A percentile compares a stretch with the other conserved stretches of the same genome.
phyloP scores from a whole-genome alignment of 176 grass and related monocot genomes.

The Eremochloa ophiuroides region DNA sequence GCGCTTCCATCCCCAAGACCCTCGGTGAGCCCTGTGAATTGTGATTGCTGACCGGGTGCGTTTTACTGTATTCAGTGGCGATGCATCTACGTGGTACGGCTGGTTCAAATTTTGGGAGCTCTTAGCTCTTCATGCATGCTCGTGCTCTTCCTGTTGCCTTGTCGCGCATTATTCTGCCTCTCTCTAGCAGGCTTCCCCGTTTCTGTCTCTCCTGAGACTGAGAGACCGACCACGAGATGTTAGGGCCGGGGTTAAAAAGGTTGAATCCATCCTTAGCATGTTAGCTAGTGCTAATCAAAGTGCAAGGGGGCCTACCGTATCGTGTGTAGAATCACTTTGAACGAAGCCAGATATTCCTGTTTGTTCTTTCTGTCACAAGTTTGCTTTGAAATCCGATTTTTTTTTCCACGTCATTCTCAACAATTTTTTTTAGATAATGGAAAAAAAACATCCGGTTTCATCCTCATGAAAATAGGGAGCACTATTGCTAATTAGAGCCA shows the following conservation, averaged over 20 bases:
- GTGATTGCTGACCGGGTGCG: background rate
- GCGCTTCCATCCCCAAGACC: slow-evolving; percentile 62
- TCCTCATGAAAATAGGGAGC: too few species aligned
- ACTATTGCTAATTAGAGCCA: background rate
- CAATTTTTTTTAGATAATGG: too few species aligned
- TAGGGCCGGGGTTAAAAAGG: too few species aligned
- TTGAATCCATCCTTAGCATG: too few species aligned
- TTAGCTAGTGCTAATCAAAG: background rate
- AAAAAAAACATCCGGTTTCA: too few species aligned
- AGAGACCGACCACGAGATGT: too few species aligned
- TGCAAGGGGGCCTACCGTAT: background rate
- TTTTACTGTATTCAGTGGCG: background rate
- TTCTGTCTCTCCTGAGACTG: background rate
- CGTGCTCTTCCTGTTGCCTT: background rate
- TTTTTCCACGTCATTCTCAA: background rate
- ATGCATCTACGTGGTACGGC: too few species aligned
- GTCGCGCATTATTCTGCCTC: background rate
- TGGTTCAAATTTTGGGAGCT: background rate
- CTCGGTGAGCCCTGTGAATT: slow-evolving; percentile 39
- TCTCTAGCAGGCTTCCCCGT: background rate
- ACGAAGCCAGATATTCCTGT: background rate
- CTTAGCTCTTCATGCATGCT: too few species aligned
- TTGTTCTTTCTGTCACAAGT: background rate
- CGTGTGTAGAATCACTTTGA: too few species aligned
- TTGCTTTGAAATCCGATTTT: background rate